Evolutionary conservation across 768 basidiomycete genomes (phyloP), one percentile per base, ranked within the genome.

Genomic region (Lactarius indigo): DNA sequence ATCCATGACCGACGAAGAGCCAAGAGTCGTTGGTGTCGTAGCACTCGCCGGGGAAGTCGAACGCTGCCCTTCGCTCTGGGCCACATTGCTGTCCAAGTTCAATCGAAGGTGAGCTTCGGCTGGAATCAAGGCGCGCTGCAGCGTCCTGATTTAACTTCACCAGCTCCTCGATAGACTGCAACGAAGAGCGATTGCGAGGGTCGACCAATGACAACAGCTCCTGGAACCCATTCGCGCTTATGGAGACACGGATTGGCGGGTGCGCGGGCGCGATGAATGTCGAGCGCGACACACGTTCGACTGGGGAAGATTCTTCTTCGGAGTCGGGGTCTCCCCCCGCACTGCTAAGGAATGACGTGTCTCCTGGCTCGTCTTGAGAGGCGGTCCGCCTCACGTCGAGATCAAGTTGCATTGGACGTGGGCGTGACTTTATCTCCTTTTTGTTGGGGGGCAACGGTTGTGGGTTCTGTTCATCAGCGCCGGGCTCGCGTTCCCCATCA

Each of bases 171-270:
- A 85, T 72, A 18, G 57, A 55, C 35, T 20, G 81, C 78, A 71
- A 81, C 80, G 64, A 83, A 73, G 61, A 64, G 52, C 62, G 66
- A n/a, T 68, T 58, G 37, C 47, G 62, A 18, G 68, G 84, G 42
- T 83, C 84, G 7, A 87, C 84, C 37, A 85, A 84, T 70, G 77
- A 85, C 59, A 91, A 81, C 20, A 91, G 76, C 65, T 90, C 89
- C 0, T 87, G 85, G 73, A 98, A 95, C 74, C 96, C 94, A 0
- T 86, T 80, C 56, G 87, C 84, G 65, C 86, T 90, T 78, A 96
- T 83, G 18, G 94, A 96, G 75, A 96, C 90, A n/a, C 92, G 87
- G 72, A 96, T 94, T 0, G 92, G 92, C 3, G 94, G 94, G 33
- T 95, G 80, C 3, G 92, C 91, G 44, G 94, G 94, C 0, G 92